Conservation (phyloP, 306 rosid genomes). For the Cicer pinnatifidum region DNA sequence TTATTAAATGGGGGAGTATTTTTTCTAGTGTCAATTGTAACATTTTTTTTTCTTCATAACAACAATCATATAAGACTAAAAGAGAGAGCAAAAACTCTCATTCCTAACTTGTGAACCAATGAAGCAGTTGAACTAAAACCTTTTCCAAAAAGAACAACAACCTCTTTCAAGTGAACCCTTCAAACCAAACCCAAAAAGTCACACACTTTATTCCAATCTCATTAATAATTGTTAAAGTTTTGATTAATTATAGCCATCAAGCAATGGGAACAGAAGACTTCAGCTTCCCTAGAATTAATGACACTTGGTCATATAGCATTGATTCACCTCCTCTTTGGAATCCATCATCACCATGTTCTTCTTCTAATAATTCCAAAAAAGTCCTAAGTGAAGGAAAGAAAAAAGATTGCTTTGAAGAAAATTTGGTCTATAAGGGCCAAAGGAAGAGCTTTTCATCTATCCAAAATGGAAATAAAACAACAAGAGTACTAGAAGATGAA, state of each 20-base stretch:
- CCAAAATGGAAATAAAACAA: constrained; percentile 20
- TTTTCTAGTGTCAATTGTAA: not conserved
- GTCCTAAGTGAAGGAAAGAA: constrained; percentile 17
- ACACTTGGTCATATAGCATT: constrained; percentile 37
- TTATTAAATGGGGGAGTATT: too few species aligned
- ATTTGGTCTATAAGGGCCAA: constrained; percentile 10
- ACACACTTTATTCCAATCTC: constrained; percentile 15
- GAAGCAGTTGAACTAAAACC: constrained; percentile 59
- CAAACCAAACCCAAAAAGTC: constrained; percentile 47
- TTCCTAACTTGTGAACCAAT: constrained; percentile 16
- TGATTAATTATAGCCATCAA: not conserved
- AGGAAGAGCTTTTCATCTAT: constrained; percentile 46
- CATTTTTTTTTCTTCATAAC: not conserved
- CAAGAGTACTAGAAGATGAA: constrained; percentile 37
- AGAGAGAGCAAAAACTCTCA: constrained; percentile 7
- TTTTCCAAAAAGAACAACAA: not conserved
- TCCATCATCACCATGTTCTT: constrained; percentile 38
- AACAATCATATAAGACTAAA: not conserved
- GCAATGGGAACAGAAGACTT: constrained; percentile 56
- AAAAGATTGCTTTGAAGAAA: constrained; percentile 13
- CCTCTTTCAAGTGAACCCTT: constrained; percentile 35
- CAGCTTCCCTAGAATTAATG: constrained; percentile 50
- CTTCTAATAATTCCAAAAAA: not conserved
- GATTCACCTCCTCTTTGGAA: constrained; percentile 60
- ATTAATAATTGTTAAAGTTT: constrained; percentile 15